Base-by-base conservation (phyloP, 2,329 filamentous ascomycete genomes). In the Pseudomassariella vexata region DNA sequence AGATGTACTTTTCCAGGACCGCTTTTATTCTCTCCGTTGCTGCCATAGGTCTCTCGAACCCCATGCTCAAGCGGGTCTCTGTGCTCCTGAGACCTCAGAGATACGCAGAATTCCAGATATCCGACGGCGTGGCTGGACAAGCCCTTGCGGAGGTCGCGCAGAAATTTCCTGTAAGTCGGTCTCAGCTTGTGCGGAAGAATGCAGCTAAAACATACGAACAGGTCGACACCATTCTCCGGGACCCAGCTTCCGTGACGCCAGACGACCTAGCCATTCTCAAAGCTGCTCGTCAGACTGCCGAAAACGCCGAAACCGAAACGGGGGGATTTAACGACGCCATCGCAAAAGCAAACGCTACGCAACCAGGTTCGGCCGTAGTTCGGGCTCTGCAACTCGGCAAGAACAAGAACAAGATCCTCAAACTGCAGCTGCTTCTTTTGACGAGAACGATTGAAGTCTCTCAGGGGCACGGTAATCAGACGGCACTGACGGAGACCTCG, bases 391-490 rank as follows among this genome's bases (percentile, higher is more conserved):
- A 32, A 7, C 28, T 35, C 17, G 36, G 36, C 36, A 35, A 35
- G 29, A 38, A 29, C 29, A 38, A 38, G 32, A 38, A 38, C 36
- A 38, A 38, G 32, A 32, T 38, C 14, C 32, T 38, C 26, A 38
- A 38, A 25, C 32, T 38, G 17, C 32, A 30, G 19, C 32, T 29
- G 14, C 35, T 38, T 16, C 32, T 32, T 24, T 35, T 38, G 32
- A 24, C 29, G 23, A 24, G 35, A 17, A 30, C 24, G 28, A 23
- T 35, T 10, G 32, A 38, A 25, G 23, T 32, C 19, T 32, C 36
- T 11, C 32, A 28, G 17, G 36, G 36, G 9, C 20, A 28, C 19
- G 32, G 10, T 5, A 26, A 35, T 22, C 32, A 35, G 32, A 25
- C 23, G 14, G 36, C 36, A 9, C 29, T 38, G 9, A 23, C 36